Percentiles rank a stretch among this genome's conserved stretches.
Conservation (phyloP, 768 basidiomycete genomes). For the Chalciporus chontae region DNA sequence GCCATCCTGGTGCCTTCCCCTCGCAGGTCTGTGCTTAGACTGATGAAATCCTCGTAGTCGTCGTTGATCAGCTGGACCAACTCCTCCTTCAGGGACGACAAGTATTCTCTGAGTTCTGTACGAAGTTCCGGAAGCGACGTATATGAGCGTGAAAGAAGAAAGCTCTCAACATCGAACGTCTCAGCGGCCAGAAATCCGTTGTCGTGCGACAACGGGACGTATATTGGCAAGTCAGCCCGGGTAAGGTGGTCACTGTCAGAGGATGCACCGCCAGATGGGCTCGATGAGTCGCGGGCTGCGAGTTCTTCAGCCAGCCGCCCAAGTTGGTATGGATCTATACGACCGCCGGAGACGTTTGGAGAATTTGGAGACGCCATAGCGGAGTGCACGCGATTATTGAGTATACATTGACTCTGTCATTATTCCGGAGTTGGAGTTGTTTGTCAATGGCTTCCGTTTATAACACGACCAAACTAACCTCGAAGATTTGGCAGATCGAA, state of each 20-base stretch:
- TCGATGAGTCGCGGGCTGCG: conserved; percentile 45
- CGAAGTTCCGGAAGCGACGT: conserved; percentile 87
- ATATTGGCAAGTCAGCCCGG: conserved; percentile 54
- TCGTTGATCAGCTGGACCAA: conserved; percentile 94
- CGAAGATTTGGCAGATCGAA: background rate
- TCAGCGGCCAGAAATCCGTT: conserved; percentile 69
- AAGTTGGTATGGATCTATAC: conserved; percentile 59
- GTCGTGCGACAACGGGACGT: conserved; percentile 73
- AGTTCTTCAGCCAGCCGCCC: conserved; percentile 74
- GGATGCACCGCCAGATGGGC: conserved; percentile 7
- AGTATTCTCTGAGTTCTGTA: conserved; percentile 81
- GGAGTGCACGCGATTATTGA: background rate
- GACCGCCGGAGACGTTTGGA: conserved; percentile 11
- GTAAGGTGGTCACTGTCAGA: conserved; percentile 7
- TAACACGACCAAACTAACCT: conserved; percentile 21
- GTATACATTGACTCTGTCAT: background rate
- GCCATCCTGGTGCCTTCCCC: conserved; percentile 77
- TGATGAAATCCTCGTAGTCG: conserved; percentile 98
- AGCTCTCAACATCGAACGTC: conserved; percentile 78
- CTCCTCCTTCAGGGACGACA: conserved; percentile 83
- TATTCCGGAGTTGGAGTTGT: background rate
- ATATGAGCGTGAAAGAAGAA: conserved; percentile 82
- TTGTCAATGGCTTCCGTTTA: conserved; percentile 24
- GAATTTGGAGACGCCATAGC: conserved; percentile 19
- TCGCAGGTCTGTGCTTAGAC: conserved; percentile 86